Base-by-base conservation (phyloP, 805 yeast species). In the Kuraishia molischiana region DNA sequence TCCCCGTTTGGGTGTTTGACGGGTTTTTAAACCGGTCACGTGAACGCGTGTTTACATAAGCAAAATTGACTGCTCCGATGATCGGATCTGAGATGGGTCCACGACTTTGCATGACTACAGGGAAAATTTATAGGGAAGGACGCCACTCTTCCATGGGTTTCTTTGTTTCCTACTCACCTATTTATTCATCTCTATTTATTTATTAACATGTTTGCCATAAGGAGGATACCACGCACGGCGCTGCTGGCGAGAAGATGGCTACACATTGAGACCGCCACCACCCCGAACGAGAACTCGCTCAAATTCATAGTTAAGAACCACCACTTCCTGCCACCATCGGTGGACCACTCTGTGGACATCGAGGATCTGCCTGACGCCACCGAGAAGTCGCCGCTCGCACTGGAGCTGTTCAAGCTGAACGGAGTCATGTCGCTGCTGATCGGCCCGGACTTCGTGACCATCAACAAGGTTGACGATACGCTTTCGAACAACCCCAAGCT, bases 241-340 rank as follows among this genome's bases (percentile, higher is more conserved):
- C n/a, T n/a, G 10, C 26, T 22, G 26, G 26, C 26, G 11, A 11
- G 17, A 37, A 40, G 21, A 28, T 35, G 38, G 19, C 32, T 33
- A 14, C 13, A 14, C 31, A 56, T 66, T 33, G 62, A 69, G 44
- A 62, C 85, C 0, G 51, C 70, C 15, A 63, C 79, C 2, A 82
- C 92, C 0, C 92, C 92, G 11, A 81, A 81, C 50, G 84, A 77
- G 37, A 77, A 82, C 54, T 87, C 92, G 1, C 58, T 82, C 39
- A 82, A 82, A 51, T 82, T 79, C 51, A 62, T 79, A 6, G 61
- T 76, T 2, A 61, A 61, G 11, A 74, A 71, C 37, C 54, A 51
- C 43, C 50, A 53, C n/a, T 67, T 74, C 19, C 51, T 69, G 9
- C 79, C 79, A 9, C 52, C 63, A 6, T 59, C 59, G 5, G 21